Evolutionary conservation across 805 yeast genomes (phyloP), one percentile per base, ranked within the genome.

Genomic region (Kazachstania taianensis): DNA sequence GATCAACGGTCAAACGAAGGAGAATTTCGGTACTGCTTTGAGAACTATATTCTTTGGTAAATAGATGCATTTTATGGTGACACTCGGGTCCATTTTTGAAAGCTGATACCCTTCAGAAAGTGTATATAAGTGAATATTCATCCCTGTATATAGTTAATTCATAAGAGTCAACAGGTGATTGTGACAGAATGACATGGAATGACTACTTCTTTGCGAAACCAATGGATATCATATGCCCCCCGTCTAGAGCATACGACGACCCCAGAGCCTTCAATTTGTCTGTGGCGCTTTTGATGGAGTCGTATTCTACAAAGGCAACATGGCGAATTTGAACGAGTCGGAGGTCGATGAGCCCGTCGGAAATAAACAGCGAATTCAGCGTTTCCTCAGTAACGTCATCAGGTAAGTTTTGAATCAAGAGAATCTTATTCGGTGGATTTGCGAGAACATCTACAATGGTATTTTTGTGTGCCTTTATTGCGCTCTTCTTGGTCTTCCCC

Each of bases 301-400:
- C 74, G 53, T 78, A 89, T 48, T 89, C 96, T 3, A 89, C 69
- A 56, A 89, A 81, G 8, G 92, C 94, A 31, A 89, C 70, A 26
- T 72, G 72, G 30, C 84, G 68, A 5, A 77, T 72, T 2, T 70
- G 66, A 19, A 89, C 85, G 25, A 75, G 59, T 36, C 94, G 72
- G 2, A 78, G 63, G 44, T 78, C 82, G 9, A 72, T 58, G 42
- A 80, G 79, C 0, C 94, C 95, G 1, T 65, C 59, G 3, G 53
- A 49, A 3, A 61, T 64, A 51, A 84, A 86, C 1, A 65, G 43
- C 0, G 46, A 58, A 3, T 52, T 53, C 6, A 86, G 56, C 3
- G 60, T 62, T 0, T 61, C 66, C 10, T 56, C 48, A 2, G 68
- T 52, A 3, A 65, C 50, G 12, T 54, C 66, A 3, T 50, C 49